Evolutionary conservation across 495 filamentous ascomycete species (phyloP), one percentile per base, ranked within the genome.

Genomic region (Parathielavia appendiculata): DNA sequence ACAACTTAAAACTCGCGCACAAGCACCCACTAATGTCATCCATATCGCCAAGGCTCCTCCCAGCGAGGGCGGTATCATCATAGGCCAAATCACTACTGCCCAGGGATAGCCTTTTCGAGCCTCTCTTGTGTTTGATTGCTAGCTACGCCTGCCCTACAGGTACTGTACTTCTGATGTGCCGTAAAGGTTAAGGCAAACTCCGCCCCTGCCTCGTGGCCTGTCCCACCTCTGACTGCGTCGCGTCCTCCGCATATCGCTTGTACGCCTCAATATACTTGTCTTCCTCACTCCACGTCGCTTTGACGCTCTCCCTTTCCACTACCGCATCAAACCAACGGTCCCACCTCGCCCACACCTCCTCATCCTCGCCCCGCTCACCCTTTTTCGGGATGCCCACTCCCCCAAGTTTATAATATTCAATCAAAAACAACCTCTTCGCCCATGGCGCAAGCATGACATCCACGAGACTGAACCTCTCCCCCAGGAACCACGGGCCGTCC

Each of bases 231-330:
- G 83, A 85, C 70, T 86, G 80, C 45, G 86, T 86, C n/a, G 75
- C 81, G 70, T 89, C 79, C 49, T 89, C 84, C 14, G 85, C 86
- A 77, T 90, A 90, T 54, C 83, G 71, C 68, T 82, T 76, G 67
- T 88, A 90, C 51, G 85, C 85, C 2, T 75, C 77, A 51, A 83
- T 64, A 63, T 86, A 88, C 65, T 82, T 69, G 50, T 84, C 79
- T 43, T 70, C 80, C 19, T 83, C 79, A 60, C 85, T 88, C 71
- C 75, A 83, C 0, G 83, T 90, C 64, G 81, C 73, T 60, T 71
- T 71, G 0, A 88, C 76, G 66, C 82, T 88, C 63, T 77, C 67
- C 54, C 83, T 75, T 7, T 61, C 61, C 49, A 78, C 70, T 4
- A 88, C 64, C 14, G 84, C 84, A 48, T 70, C 71, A 26, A 80